Conservation (phyloP, 1,139 yeast genomes). For the Cylindricascospora bacillispora region DNA sequence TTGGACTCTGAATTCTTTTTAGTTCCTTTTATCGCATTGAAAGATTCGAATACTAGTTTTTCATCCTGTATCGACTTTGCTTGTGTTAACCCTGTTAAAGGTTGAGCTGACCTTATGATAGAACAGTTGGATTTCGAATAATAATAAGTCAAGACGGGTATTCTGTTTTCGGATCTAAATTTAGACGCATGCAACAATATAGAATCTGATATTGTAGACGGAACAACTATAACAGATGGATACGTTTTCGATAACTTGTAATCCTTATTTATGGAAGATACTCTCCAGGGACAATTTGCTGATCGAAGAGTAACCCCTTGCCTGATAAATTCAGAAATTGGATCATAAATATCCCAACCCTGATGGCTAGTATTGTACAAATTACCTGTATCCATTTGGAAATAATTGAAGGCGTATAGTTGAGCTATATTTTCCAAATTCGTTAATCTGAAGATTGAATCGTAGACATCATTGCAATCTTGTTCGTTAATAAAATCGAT, state of each 20-base stretch:
- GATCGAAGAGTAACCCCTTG: constrained; percentile 35
- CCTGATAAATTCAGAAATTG: constrained; percentile 52
- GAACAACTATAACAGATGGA: constrained; percentile 57
- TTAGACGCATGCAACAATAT: constrained; percentile 73
- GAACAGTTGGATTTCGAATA: constrained; percentile 63
- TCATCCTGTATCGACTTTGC: constrained; percentile 88
- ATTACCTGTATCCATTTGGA: no score
- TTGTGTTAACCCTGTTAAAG: constrained; percentile 82
- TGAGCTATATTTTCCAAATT: constrained; percentile 41
- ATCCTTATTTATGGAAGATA: constrained; percentile 48
- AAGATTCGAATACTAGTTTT: constrained; percentile 60
- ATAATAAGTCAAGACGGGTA: constrained; percentile 72
- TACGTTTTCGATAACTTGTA: constrained; percentile 68
- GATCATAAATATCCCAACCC: constrained; percentile 66
- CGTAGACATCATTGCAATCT: constrained; percentile 59
- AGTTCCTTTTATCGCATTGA: constrained; percentile 19
- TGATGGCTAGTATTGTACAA: constrained; percentile 29
- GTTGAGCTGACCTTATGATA: constrained; percentile 85
- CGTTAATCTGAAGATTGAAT: constrained; percentile 55
- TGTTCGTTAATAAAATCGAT: constrained; percentile 54
- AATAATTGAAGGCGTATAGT: constrained; percentile 66
- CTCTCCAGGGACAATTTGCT: constrained; percentile 44
- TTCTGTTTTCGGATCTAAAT: constrained; percentile 71
- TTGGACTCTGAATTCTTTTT: constrained; percentile 4
- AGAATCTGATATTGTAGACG: constrained; percentile 64